These are phyloP conservation scores for Raddia guianensis DNA, from an alignment of 176 grass and related monocot species.

Conservation along the genomic window DNA sequence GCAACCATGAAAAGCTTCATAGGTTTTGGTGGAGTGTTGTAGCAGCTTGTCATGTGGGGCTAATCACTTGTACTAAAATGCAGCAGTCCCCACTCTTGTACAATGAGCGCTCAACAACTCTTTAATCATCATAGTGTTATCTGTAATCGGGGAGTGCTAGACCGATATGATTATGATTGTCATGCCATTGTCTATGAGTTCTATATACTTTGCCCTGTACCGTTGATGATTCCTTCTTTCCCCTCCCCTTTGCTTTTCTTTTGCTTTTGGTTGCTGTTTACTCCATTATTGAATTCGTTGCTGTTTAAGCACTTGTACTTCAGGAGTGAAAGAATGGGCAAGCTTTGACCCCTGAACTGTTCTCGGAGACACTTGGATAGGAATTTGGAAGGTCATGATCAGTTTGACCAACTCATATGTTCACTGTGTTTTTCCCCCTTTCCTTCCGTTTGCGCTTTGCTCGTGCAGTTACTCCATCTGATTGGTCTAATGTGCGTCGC, in stretches of 20 bases:
- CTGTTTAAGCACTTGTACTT: constrained; percentile 26
- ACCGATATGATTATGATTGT: constrained; percentile 52
- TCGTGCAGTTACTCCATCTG: background rate
- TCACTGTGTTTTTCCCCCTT: background rate
- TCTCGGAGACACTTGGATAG: background rate
- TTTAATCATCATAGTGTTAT: constrained; percentile 46
- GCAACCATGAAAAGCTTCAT: constrained; percentile 21
- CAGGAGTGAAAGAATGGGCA: constrained; percentile 22
- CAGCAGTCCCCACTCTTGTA: constrained; percentile 24
- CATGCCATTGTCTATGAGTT: constrained; percentile 43
- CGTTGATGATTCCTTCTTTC: constrained; percentile 23
- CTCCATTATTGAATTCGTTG: constrained; percentile 40
- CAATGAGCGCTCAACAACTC: constrained; percentile 48
- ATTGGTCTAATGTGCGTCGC: background rate
- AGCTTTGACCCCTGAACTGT: constrained; percentile 34
- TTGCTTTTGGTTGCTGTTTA: constrained; percentile 41
- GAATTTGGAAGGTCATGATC: background rate
- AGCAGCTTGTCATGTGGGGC: constrained; percentile 38
- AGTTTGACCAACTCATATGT: background rate
- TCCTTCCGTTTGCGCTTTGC: background rate
- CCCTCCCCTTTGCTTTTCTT: background rate
- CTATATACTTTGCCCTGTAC: background rate
- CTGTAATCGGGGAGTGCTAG: constrained; percentile 41
- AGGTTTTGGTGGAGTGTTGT: constrained; percentile 31
- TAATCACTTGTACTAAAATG: constrained; percentile 27